Evolutionary conservation across 495 filamentous ascomycete species (phyloP).

Genomic region (Hyaloscypha hepaticicola): DNA sequence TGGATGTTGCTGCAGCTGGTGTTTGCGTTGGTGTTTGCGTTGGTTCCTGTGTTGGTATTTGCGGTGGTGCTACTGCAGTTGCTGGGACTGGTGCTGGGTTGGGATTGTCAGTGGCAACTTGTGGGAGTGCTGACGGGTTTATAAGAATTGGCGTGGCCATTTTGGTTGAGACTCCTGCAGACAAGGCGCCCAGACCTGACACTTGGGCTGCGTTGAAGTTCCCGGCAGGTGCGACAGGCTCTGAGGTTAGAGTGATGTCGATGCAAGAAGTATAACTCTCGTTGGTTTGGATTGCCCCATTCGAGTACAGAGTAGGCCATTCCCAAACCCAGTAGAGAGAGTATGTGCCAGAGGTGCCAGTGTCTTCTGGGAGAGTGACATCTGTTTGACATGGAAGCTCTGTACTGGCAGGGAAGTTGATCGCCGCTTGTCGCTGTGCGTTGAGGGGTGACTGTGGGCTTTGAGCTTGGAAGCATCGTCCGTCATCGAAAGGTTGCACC

Average conservation of each 20-base stretch:
- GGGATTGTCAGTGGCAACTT: conserved; percentile 6
- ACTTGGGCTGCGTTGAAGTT: conserved; percentile 36
- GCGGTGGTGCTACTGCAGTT: neutral
- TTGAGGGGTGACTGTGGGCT: conserved; percentile 46
- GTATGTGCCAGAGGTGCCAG: conserved; percentile 54
- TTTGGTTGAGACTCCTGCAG: conserved; percentile 30
- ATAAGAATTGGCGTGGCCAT: conserved; percentile 32
- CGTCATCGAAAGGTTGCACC: conserved; percentile 76
- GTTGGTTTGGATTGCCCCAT: conserved; percentile 48
- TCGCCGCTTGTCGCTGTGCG: conserved; percentile 14
- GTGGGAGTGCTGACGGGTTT: conserved; percentile 13
- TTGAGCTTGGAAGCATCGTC: conserved; percentile 75
- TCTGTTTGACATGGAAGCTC: conserved; percentile 66
- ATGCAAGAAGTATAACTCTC: conserved; percentile 83
- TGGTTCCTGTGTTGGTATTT: neutral
- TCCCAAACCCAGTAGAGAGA: conserved; percentile 94
- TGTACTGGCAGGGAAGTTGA: conserved; percentile 51
- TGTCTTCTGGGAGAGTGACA: conserved; percentile 60
- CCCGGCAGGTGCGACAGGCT: conserved; percentile 33
- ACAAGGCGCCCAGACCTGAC: neutral
- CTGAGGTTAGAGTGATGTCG: conserved; percentile 61
- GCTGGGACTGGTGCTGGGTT: neutral
- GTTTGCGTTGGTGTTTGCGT: neutral
- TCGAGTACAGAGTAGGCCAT: conserved; percentile 63
- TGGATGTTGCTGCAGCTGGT: neutral